These are phyloP conservation scores for Mucor lusitanicus DNA, from an alignment of 371 early-diverging fungal genomes.

Conservation along the genomic window DNA sequence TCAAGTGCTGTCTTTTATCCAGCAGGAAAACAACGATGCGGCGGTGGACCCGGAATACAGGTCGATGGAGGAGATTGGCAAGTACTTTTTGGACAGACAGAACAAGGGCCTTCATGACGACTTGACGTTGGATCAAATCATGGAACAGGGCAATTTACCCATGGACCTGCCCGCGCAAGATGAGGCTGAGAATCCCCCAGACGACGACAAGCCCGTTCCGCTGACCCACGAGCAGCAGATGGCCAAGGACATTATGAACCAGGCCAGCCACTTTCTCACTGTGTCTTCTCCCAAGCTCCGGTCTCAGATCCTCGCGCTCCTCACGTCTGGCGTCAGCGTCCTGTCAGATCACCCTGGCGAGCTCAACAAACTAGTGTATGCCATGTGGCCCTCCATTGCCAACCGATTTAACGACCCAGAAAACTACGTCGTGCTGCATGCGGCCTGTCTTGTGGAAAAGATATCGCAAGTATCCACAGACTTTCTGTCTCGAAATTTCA, in stretches of 20 bases:
- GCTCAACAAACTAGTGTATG: constrained; percentile 52
- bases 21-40: not conserved
- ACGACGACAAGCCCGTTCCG: constrained; percentile 11
- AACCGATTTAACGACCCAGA: constrained; percentile 51
- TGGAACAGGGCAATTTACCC: constrained; percentile 12
- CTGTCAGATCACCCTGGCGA: constrained; percentile 32
- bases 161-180: constrained; percentile 10
- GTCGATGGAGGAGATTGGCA: constrained; percentile 49
- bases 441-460: constrained; percentile 37
- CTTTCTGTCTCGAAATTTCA: constrained; percentile 51
- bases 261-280: constrained; percentile 52
- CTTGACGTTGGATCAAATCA: constrained; percentile 22
- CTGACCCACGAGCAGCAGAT: constrained; percentile 38
- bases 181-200: constrained; percentile 1
- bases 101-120: constrained; percentile 23
- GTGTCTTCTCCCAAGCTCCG: constrained; percentile 55
- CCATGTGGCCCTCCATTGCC: constrained; percentile 56
- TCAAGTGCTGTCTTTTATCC: constrained; percentile 31
- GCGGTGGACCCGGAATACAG: constrained; percentile 3
- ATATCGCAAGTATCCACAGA: constrained; percentile 43
- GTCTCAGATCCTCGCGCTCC: constrained; percentile 42
- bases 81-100: constrained; percentile 46
- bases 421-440: constrained; percentile 53
- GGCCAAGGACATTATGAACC: constrained; percentile 44
- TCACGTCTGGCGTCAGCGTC: constrained; percentile 38